Base-by-base conservation (phyloP, 805 yeast genomes). In the Candida ipomoeae region DNA sequence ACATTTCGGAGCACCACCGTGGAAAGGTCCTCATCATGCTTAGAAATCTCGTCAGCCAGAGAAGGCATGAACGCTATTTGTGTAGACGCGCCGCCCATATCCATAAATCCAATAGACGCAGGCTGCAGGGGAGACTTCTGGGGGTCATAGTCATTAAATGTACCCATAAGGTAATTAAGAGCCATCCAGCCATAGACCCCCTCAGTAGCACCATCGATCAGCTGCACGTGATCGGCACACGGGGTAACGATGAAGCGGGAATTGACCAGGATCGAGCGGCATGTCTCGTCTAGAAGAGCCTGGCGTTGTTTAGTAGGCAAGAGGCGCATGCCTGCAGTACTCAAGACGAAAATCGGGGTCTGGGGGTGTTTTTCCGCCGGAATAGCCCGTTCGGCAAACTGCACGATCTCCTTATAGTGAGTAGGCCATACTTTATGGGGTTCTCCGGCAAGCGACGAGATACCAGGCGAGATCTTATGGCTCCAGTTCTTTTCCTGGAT, bases 71-170 rank as follows among this genome's bases (percentile, higher is more conserved):
- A 94, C 7, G 98, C 96, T 20, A 94, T 81, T 63, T 94, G 99
- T 0, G 97, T 89, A 1, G 97, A 89, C 0, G 99, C 99, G 13
- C 99, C 99, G 14, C 99, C 99, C 99, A 94, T 94, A 66, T 94
- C 99, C 92, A 94, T 86, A 60, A 94, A 92, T 4, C 99, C 99
- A 56, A 79, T 84, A 0, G 96, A 83, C n/a, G 68, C 67, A 58
- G 79, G 86, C 3, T 44, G 57, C 10, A 63, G 65, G 2, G 55
- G 48, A 5, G 31, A 10, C 6, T 69, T 57, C 35, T 75, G 74
- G 7, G 45, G 29, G 23, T 17, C 44, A 23, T 36, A 39, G 57
- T 76, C 79, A 48, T 77, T 64, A 44, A 87, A 71, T 52, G 80
- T 80, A 1, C 87, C 85, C 67, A 85, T 78, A 49, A 94, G 68